Evolutionary conservation across 345 rosid species (phyloP).

Genomic region (Brassica napus): Da-Ae NC_063446.1:3193001-3193500

Average conservation of each 20-base stretch:
- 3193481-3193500: constrained; percentile 58
- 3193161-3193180: neutral
- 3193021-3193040: constrained; percentile 26
- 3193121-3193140: constrained; percentile 32
- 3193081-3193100: neutral
- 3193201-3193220: constrained; percentile 48
- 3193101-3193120: constrained; percentile 8
- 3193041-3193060: neutral
- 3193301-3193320: constrained; percentile 2
- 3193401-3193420: constrained; percentile 28
- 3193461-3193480: constrained; percentile 81
- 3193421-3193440: constrained; percentile 15
- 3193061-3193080: neutral
- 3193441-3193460: constrained; percentile 48
- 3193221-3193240: neutral
- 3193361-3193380: constrained; percentile 10
- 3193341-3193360: neutral
- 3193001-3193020: constrained; percentile 20
- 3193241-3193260: constrained; percentile 4
- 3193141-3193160: neutral
- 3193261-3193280: neutral
- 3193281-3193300: constrained; percentile 30
- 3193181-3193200: neutral
- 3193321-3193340: neutral
- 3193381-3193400: neutral